These are phyloP conservation scores for Rhododendron ovatum DNA, from an alignment of 148 eudicot species.

Conservation along the genomic window DNA sequence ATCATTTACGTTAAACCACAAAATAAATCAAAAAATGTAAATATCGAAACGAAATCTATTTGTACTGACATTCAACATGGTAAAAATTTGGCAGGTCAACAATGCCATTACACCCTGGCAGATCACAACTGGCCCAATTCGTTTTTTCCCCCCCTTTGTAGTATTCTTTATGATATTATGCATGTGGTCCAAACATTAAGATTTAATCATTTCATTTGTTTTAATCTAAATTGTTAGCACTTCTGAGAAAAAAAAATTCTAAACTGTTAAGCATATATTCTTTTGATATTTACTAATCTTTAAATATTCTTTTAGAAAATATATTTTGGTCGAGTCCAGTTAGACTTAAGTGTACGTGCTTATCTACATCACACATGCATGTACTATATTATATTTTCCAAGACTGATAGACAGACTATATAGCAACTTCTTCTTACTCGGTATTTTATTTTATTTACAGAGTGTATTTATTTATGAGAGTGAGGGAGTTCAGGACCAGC, in stretches of 20 bases:
- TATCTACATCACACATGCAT: background rate
- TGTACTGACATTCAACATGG: background rate
- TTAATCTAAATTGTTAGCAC: too few relatives aligned
- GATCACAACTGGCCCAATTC: background rate
- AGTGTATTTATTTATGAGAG: background rate
- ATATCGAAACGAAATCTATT: background rate
- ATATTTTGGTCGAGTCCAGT: background rate
- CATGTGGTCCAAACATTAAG: background rate
- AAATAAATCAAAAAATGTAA: background rate
- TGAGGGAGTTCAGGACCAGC: background rate
- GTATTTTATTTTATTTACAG: too few relatives aligned
- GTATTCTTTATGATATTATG: background rate
- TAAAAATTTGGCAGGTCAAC: background rate
- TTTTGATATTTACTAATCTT: background rate
- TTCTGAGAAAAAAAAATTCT: too few relatives aligned
- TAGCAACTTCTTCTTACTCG: background rate
- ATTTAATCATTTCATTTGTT: too few relatives aligned
- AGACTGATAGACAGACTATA: background rate
- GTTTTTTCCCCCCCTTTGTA: background rate
- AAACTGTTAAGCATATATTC: background rate
- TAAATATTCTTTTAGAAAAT: background rate
- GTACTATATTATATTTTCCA: background rate
- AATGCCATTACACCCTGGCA: background rate
- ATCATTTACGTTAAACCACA: background rate
- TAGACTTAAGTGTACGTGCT: background rate